Evolutionary conservation across 768 basidiomycete species (phyloP), one percentile per base, ranked within the genome.

Genomic region (Phylloporus sp.): DNA sequence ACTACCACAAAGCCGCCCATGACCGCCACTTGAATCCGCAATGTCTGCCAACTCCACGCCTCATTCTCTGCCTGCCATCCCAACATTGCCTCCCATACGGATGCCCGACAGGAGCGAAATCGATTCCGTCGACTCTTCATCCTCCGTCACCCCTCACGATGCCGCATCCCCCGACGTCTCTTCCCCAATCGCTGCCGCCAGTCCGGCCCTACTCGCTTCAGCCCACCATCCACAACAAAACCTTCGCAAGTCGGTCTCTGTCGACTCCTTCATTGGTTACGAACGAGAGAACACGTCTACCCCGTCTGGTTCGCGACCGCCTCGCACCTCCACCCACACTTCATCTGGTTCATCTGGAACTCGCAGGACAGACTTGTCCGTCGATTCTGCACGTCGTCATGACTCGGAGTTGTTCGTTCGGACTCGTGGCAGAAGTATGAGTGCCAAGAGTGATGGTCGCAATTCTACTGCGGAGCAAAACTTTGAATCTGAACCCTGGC

Each of bases 161-260:
- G 70, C 75, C 11, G 73, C 74, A 44, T 66, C 74, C n/a, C 73
- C 79, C 38, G 72, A 76, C 6, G 64, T 68, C 49, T 71, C 73
- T 32, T 76, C 77, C 34, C 70, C 71, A 47, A 60, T 62, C 54
- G 38, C 54, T 46, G 41, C 49, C 47, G 29, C 36, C 26, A 47
- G 36, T 20, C 47, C 44, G 35, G 10, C 53, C 31, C 50, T 52
- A 18, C 45, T 40, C 5, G 13, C 50, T 44, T 54, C 67, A 34
- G 45, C 66, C 45, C 64, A 51, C 18, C 51, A 57, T 34, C 47
- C 60, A 31, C 65, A 66, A 48, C 61, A 60, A 49, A 65, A 63
- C 53, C 77, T 90, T 49, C 79, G 86, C 60, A 89, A 89, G 72
- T 85, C 87, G 26, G 69, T 86, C 53, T 90, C 88, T 20, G 86